A percentile compares a stretch with the other conserved stretches of the same genome.
These are phyloP conservation scores for Nicotiana otophora DNA, from an alignment of 257 asterid genomes.

Conservation along the genomic window DNA sequence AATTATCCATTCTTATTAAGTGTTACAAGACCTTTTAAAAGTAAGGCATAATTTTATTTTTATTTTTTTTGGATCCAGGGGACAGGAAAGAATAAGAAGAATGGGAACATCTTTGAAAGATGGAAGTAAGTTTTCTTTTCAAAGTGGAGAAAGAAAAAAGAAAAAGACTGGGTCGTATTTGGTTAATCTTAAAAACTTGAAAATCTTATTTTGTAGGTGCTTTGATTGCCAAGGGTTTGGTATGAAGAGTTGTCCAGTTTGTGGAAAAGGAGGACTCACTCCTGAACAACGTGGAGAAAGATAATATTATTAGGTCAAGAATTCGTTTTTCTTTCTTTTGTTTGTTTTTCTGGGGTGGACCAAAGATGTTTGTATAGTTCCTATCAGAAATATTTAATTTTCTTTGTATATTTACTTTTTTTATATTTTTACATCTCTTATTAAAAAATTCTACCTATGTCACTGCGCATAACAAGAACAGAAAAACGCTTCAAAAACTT, in stretches of 20 bases:
- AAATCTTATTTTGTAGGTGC: constrained; percentile 38
- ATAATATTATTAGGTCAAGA: constrained; percentile 14
- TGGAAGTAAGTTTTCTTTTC: constrained; percentile 57
- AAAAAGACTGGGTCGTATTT: background rate
- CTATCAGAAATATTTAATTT: too few species aligned
- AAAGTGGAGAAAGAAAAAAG: background rate
- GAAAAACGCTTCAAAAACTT: too few species aligned
- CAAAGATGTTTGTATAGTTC: too few species aligned
- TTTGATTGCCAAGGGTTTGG: constrained; percentile 93
- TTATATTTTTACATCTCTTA: too few species aligned
- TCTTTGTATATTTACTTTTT: too few species aligned
- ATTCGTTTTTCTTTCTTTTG: too few species aligned
- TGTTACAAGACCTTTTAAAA: background rate
- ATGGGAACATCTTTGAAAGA: constrained; percentile 80
- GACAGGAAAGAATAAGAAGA: constrained; percentile 87
- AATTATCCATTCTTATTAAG: too few species aligned
- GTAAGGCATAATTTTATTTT: background rate
- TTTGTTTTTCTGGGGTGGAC: too few species aligned
- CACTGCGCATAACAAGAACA: too few species aligned
- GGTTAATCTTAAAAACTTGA: background rate
- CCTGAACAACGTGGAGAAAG: constrained; percentile 93
- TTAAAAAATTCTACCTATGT: too few species aligned
- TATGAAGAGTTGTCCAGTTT: constrained; percentile 67
- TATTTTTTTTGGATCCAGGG: constrained; percentile 36
- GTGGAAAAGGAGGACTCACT: constrained; percentile 81